phyloP scores from a whole-genome alignment of 805 yeast genomes.

The Lipomyces anomalus region DNA sequence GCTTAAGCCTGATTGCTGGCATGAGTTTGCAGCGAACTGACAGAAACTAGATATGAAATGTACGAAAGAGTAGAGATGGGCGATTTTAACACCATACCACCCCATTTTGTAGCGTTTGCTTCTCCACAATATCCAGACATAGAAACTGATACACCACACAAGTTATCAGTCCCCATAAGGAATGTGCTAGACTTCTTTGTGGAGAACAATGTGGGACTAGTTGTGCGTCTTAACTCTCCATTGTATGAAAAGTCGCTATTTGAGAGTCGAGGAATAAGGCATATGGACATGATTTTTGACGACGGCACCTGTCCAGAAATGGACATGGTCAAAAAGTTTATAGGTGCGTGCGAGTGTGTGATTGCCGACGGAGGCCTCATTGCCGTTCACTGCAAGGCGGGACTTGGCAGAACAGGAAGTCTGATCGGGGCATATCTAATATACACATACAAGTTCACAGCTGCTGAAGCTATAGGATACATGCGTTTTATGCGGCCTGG shows the following conservation, averaged over 20 bases:
- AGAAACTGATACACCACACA: constrained; percentile 27
- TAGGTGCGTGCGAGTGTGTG: constrained; percentile 91
- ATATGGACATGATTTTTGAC: constrained; percentile 92
- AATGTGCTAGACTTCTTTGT: constrained; percentile 76
- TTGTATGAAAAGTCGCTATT: constrained; percentile 82
- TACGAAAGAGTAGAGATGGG: constrained; percentile 97
- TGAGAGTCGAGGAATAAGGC: constrained; percentile 75
- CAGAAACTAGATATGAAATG: constrained; percentile 45
- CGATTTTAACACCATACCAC: constrained; percentile 85
- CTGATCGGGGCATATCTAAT: constrained; percentile 94
- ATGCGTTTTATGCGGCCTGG: constrained; percentile 97
- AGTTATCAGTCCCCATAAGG: constrained; percentile 42
- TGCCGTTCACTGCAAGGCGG: constrained; percentile 99
- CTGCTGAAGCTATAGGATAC: constrained; percentile 92
- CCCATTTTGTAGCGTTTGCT: constrained; percentile 95
- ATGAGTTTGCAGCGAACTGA: no score
- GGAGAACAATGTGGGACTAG: constrained; percentile 71
- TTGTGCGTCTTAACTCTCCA: constrained; percentile 88
- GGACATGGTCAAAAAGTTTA: constrained; percentile 84
- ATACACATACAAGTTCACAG: constrained; percentile 94
- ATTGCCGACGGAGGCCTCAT: constrained; percentile 68
- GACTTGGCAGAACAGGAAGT: constrained; percentile 96
- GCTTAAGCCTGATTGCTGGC: not conserved
- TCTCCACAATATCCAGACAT: constrained; percentile 59
- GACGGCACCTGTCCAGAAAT: constrained; percentile 97